Conservation (phyloP, 78 protist species). For the Protostelium mycophagum region DNA sequence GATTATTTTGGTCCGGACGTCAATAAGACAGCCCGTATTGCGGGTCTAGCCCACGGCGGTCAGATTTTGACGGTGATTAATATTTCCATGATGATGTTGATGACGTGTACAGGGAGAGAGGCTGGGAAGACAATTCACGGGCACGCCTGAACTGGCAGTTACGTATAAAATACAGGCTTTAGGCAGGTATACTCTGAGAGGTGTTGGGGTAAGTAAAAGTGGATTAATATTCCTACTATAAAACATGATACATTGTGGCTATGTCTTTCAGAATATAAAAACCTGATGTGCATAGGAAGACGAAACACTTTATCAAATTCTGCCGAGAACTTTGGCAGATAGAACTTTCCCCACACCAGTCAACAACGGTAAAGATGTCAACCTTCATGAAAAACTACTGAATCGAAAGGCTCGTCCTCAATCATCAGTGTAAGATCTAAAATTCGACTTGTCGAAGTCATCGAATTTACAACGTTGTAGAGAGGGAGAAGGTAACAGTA, state of each 20-base stretch:
- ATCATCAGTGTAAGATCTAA: not conserved
- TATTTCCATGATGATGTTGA: not conserved
- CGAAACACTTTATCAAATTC: not conserved
- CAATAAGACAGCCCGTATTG: not conserved
- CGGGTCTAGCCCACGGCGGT: not conserved
- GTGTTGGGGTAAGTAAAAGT: not conserved
- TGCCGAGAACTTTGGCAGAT: not conserved
- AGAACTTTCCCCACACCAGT: not conserved
- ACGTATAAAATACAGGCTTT: not conserved
- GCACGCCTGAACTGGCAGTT: not conserved
- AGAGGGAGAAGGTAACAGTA: no score
- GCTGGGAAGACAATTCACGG: not conserved
- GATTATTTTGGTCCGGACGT: not conserved
- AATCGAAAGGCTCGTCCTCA: not conserved
- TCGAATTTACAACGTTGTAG: no score
- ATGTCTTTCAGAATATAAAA: no score
- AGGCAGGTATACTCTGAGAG: not conserved
- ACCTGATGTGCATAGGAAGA: not conserved
- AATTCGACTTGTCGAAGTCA: no score
- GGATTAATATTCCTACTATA: no score
- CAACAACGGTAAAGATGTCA: not conserved
- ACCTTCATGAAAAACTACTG: not conserved
- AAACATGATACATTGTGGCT: no score
- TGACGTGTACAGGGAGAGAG: not conserved
- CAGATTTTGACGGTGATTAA: conserved; percentile 1